Evolutionary conservation across 495 filamentous ascomycete genomes (phyloP).

Genomic region (Bacidia rubella): DNA sequence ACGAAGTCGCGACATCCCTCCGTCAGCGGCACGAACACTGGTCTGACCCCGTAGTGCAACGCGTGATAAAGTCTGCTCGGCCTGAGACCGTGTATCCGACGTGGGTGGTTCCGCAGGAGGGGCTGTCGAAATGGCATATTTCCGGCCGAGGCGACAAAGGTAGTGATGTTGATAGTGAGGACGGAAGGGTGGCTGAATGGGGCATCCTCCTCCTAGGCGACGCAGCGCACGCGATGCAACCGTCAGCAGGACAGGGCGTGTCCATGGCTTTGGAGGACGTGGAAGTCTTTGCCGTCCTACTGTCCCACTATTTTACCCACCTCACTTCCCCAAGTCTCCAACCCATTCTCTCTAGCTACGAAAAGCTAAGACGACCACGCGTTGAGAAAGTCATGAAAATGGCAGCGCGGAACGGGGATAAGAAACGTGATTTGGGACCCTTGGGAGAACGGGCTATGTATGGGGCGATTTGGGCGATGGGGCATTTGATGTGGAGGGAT

Average conservation of each 20-base stretch:
- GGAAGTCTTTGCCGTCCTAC: conserved; percentile 26
- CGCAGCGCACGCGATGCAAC: conserved; percentile 36
- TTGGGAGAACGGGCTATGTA: conserved; percentile 28
- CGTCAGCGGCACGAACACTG: conserved; percentile 32
- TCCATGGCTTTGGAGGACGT: conserved; percentile 37
- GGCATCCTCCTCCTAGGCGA: conserved; percentile 28
- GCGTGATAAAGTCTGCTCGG: conserved; percentile 27
- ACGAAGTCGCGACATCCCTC: conserved; percentile 28
- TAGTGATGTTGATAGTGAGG: background rate
- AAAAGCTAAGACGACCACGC: conserved; percentile 19
- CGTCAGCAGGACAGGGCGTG: conserved; percentile 34
- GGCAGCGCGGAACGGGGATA: conserved; percentile 22
- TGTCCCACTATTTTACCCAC: conserved; percentile 20
- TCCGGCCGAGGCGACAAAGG: conserved; percentile 15
- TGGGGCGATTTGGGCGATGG: conserved; percentile 19
- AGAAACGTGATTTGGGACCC: conserved; percentile 23
- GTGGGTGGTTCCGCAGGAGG: conserved; percentile 31
- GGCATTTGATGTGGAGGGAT: background rate
- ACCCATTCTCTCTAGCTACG: background rate
- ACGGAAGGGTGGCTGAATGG: background rate
- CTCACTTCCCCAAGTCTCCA: background rate
- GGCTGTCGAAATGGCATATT: conserved; percentile 33
- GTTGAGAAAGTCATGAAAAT: conserved; percentile 22
- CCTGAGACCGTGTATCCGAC: conserved; percentile 40
- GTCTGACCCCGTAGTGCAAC: conserved; percentile 37